Evolutionary conservation across 441 rosid species (phyloP).

Genomic region (Kokia cookei): DNA sequence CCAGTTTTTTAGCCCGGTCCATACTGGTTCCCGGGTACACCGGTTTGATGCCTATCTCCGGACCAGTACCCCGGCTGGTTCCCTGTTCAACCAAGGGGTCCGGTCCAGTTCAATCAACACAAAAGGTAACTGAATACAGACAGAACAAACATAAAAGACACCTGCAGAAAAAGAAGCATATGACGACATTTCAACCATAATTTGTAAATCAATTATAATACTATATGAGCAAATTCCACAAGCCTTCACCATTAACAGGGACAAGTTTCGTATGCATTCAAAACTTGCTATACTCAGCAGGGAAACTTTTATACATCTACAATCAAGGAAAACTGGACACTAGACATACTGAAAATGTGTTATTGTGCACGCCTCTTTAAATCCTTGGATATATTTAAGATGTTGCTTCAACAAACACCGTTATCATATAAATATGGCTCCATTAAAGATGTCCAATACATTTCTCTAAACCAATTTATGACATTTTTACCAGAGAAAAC

Average conservation of each 20-base stretch:
- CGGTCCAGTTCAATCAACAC: too few species aligned
- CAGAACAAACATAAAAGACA: too few species aligned
- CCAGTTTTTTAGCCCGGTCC: too few species aligned
- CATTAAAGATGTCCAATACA: not conserved
- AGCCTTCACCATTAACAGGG: not conserved
- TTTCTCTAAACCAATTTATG: not conserved
- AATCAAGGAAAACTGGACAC: not conserved
- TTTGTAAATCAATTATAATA: too few species aligned
- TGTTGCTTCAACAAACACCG: not conserved
- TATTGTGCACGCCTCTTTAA: not conserved
- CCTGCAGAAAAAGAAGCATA: too few species aligned
- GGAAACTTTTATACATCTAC: not conserved
- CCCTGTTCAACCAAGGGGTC: too few species aligned
- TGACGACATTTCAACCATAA: too few species aligned
- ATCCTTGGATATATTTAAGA: not conserved
- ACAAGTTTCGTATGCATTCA: not conserved
- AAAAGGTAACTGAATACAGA: not conserved
- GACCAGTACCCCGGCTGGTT: too few species aligned
- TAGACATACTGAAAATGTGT: not conserved
- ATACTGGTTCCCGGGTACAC: too few species aligned
- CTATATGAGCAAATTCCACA: not conserved
- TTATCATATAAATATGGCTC: not conserved
- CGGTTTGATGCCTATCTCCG: too few species aligned
- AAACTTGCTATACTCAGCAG: not conserved
- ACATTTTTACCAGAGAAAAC: not conserved